Base-by-base conservation (phyloP, 176 grass and related monocot genomes). In the Hordeum marinum region DNA sequence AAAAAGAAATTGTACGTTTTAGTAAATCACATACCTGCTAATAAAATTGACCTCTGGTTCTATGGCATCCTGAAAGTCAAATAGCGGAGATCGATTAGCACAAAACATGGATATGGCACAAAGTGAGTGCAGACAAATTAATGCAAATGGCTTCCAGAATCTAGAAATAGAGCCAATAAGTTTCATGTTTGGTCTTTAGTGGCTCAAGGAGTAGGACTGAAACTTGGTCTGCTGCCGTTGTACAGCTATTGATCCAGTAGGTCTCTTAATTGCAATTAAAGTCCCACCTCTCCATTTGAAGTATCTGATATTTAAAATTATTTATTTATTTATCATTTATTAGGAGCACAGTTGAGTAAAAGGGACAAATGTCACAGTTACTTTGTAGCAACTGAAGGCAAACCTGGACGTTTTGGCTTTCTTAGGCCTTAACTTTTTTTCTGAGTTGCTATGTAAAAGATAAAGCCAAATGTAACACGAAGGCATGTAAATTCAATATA, bases 61-160 rank as follows among this genome's bases (percentile, higher is more conserved):
- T 88, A 84, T 24, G 32, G 70, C 65, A 79, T 98, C 88, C 93
- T 97, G 81, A 78, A 88, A 75, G 82, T 84, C 8, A 12, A 40
- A 64, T 17, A 83, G 29, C 9, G 75, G 79, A 82, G 8, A 85
- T 76, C 23, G 27, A 29, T 80, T 69, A 35, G 76, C 60, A 82
- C 20, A 52, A 72, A 76, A 78, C 27, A 88, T 63, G 63, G 60
- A 78, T 75, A 65, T 32, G 25, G 39, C 61, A 85, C 59, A 58
- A 59, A 58, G 24, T 35, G 32, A 80, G 64, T 54, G 75, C 34
- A 29, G 77, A 80, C 60, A 74, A 34, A 80, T 48, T 26, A 27
- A 81, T 24, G 11, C 78, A 87, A 67, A 67, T 7, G 23, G 78
- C 25, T 59, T 68, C 7, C 11, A 60, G 17, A 82, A 58, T 26